A percentile compares a stretch with the other conserved stretches of the same genome.
Conservation (phyloP, 495 filamentous ascomycete species). For the Trichoderma asperelloides region DNA sequence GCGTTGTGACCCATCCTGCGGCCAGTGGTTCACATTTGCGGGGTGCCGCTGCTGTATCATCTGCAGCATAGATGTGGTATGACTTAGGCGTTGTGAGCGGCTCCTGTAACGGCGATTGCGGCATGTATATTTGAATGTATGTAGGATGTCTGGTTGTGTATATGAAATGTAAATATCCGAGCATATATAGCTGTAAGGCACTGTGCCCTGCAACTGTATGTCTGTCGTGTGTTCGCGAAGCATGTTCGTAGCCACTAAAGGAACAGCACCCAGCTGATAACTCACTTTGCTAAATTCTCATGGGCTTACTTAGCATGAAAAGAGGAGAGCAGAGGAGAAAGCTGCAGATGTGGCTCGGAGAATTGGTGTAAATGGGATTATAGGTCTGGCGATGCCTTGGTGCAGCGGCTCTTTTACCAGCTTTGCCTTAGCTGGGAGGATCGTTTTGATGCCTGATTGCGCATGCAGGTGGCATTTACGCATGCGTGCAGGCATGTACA, state of each 20-base stretch:
- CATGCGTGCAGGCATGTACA: background rate
- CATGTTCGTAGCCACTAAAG: background rate
- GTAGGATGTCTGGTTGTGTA: background rate
- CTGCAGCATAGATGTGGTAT: background rate
- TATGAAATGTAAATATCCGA: background rate
- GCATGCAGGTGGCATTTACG: background rate
- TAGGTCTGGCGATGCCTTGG: background rate
- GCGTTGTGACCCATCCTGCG: background rate
- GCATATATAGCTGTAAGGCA: background rate
- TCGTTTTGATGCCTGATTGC: conserved; percentile 2
- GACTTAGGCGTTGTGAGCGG: background rate
- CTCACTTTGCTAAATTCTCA: background rate
- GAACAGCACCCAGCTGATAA: background rate
- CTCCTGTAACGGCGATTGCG: conserved; percentile 2
- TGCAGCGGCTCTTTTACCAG: conserved; percentile 3
- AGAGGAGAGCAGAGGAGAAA: background rate
- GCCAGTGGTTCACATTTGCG: conserved; percentile 3
- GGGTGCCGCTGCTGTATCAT: background rate
- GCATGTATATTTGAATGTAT: background rate
- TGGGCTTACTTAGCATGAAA: background rate
- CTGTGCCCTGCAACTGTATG: background rate
- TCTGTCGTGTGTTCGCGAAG: background rate
- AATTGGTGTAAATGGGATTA: background rate
- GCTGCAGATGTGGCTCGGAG: conserved; percentile 1
- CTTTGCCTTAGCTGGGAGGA: background rate